Base-by-base conservation (phyloP, 805 yeast species). In the Pichia heedii region DNA sequence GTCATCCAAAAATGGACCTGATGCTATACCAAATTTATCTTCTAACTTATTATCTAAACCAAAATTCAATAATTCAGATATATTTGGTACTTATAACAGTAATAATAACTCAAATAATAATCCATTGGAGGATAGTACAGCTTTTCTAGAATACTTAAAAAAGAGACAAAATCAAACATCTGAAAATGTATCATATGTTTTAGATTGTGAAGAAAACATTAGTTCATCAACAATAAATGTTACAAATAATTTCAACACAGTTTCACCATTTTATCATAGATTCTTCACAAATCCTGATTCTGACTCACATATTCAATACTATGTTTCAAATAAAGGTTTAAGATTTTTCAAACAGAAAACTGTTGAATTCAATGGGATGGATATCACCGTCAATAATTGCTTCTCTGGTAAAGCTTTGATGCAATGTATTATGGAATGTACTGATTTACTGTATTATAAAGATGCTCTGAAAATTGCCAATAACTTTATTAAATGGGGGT, bases 381-480 rank as follows among this genome's bases (percentile, higher is more conserved):
- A 51, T 53, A 6, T 69, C 72, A 44, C 50, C 5, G 54, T 71
- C 2, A 63, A 68, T n/a, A 71, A 69, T 51, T 72, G 78, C 42
- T 70, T 85, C 48, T 72, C 84, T 2, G 94, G 96, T 0, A 83
- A 83, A 52, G 82, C 93, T 0, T 66, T 82, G 0, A 73, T 79
- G 61, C 96, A 88, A 55, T 90, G 96, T 95, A 55, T 90, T 7
- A 71, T 82, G 76, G 97, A 90, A 50, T 88, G 96, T 55, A 84
- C 96, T 1, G 93, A 85, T 54, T 67, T 81, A 1, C 58, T 79
- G 50, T 70, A 70, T 41, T 56, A 62, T 0, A 63, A 65, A 12
- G 84, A 77, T 46, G 82, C 86, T 0, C 55, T 66, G 0, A 71
- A 71, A 20, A 61, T 82, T 12, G 76, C 80, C 0, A 66, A 70